These are phyloP conservation scores for Conoideocrella luteorostrata DNA, from an alignment of 2,329 filamentous ascomycete genomes.

Conservation along the genomic window DNA sequence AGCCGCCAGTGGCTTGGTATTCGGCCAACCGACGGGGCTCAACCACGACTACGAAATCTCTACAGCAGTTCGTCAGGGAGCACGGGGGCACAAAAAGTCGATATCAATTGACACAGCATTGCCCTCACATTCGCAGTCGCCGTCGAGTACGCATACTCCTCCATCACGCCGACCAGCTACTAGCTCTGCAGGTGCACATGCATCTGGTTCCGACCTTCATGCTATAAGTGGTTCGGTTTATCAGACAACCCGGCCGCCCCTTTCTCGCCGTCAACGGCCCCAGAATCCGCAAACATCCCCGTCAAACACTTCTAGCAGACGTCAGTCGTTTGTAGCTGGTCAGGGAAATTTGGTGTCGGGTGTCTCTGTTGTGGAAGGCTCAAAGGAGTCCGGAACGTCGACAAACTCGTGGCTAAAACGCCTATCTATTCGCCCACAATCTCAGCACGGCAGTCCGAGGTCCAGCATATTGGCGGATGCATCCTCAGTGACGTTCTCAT, in stretches of 20 bases:
- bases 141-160: conserved; percentile 1
- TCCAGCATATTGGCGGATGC: conserved; percentile 62
- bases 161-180: conserved; percentile 10
- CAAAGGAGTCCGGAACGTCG: conserved; percentile 53
- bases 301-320: conserved; percentile 31
- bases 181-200: conserved; percentile 3
- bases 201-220: conserved; percentile 7
- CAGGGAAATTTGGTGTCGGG: neutral
- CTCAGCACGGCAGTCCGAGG: conserved; percentile 56
- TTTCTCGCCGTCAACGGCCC: conserved; percentile 31
- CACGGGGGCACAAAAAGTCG: conserved; percentile 21
- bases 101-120: conserved; percentile 29
- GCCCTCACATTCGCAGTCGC: conserved; percentile 2
- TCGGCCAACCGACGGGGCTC: conserved; percentile 46
- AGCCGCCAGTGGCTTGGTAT: conserved; percentile 52
- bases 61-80: conserved; percentile 10
- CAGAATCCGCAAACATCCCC: conserved; percentile 35
- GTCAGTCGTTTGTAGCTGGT: conserved; percentile 32
- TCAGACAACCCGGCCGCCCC: conserved; percentile 26
- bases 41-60: conserved; percentile 20
- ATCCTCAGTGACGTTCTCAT: conserved; percentile 58
- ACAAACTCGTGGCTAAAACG: conserved; percentile 67
- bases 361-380: conserved; percentile 32
- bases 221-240: conserved; percentile 23
- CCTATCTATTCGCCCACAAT: conserved; percentile 59